These are phyloP conservation scores for Ogataea henricii DNA, from an alignment of 805 yeast genomes.

Conservation along the genomic window DNA sequence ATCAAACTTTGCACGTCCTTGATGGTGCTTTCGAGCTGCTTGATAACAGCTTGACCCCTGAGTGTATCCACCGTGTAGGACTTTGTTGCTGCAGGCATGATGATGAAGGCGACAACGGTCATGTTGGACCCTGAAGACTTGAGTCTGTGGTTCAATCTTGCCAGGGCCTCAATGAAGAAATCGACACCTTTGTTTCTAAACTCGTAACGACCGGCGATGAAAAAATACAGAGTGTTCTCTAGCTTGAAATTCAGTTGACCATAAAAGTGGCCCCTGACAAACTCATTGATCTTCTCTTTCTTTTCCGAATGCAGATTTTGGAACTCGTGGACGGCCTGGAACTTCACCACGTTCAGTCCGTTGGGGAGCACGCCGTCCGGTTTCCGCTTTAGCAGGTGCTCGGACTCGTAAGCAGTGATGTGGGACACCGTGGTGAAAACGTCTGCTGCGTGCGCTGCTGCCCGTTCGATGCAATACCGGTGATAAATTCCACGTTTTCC, in stretches of 20 bases:
- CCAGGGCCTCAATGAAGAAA: conserved; percentile 88
- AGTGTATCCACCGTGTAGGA: conserved; percentile 95
- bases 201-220: conserved; percentile 97
- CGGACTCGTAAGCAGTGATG: conserved; percentile 95
- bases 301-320: conserved; percentile 92
- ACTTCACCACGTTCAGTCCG: conserved; percentile 93
- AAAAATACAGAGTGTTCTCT: conserved; percentile 90
- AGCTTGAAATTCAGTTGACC: conserved; percentile 94
- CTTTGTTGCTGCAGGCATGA: conserved; percentile 95
- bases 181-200: conserved; percentile 96
- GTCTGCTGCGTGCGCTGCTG: conserved; percentile 94
- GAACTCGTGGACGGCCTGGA: conserved; percentile 96
- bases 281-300: conserved; percentile 91
- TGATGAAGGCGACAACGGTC: conserved; percentile 95
- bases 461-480: conserved; percentile 93
- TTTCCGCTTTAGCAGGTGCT: conserved; percentile 87
- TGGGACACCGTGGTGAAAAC: conserved; percentile 97
- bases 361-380: conserved; percentile 98
- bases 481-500: conserved; percentile 98
- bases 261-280: conserved; percentile 94
- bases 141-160: conserved; percentile 85
- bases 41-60: conserved; percentile 94
- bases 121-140: conserved; percentile 80
- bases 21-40: conserved; percentile 86
- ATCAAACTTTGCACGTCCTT: conserved; percentile 83